Evolutionary conservation across 768 basidiomycete genomes (phyloP), one percentile per base, ranked within the genome.

Genomic region (Phylloporus scabripes): DNA sequence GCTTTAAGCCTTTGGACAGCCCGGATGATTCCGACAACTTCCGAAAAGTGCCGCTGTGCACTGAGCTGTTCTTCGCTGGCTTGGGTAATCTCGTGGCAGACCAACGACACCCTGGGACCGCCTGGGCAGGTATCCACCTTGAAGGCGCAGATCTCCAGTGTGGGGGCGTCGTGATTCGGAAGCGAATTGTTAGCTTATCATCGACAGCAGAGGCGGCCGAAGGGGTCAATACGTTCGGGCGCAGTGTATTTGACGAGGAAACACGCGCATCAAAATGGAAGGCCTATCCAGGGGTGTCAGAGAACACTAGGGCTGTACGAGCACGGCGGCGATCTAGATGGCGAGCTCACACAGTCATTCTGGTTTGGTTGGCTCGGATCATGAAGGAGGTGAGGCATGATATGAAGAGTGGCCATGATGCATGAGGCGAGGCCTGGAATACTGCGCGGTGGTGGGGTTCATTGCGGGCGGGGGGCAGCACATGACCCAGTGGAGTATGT

Each of bases 231-330:
- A 54, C 29, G 43, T 57, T 59, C 64, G 59, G 61, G 47, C 64
- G 62, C 51, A 66, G 63, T 61, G 50, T 39, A 63, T 64, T 61
- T 61, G 62, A 65, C 54, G 52, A 60, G 50, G 42, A 41, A 62
- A 65, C 65, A 66, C 67, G 65, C 65, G 67, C 67, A 66, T 66
- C 65, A 66, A 41, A 66, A 66, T 66, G 65, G 65, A 66, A 69
- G 65, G 53, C 36, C 39, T 45, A 49, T 55, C 52, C 62, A 69
- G 65, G 60, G 60, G 56, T n/a, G 24, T 28, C 41, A 24, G 21
- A 11, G 10, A 58, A 56, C 52, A 48, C 50, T 53, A 38, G 56
- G 42, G 61, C 61, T 60, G 60, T 64, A 57, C n/a, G n/a, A n/a
- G n/a, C n/a, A 26, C 62, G 26, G 3, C 6, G 20, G 7, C 21